Evolutionary conservation across 441 rosid genomes (phyloP), one percentile per base, ranked within the genome.

Genomic region (Populus hybrid): DNA sequence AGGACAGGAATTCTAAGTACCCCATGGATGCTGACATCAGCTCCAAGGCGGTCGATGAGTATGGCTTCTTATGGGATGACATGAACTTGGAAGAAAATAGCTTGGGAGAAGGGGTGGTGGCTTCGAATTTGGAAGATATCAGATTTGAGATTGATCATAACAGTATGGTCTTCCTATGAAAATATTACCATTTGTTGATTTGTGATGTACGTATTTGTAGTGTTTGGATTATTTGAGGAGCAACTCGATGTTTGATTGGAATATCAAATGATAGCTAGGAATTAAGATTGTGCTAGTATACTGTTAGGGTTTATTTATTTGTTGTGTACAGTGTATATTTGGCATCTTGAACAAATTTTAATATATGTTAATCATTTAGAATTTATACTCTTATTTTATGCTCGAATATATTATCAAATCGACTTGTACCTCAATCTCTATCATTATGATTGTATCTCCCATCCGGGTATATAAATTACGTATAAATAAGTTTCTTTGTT

Each of bases 11-110:
- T 21, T 75, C 53, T 50, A 76, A 30, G 32, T 30, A 53, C 68
- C 23, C 71, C 59, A 30, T 30, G 32, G 75, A 53, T 64, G 16
- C 69, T 42, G 81, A 79, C 50, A 71, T 83, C 7, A 83, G 71
- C 83, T 76, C 86, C 75, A 87, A 85, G 77, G 83, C 57, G 8
- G 86, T 82, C 8, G 92, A 84, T 28, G 88, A 88, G 4, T 87
- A 81, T 69, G 93, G 89, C 57, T 89, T 91, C 82, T 70, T 90
- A 10, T 91, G 95, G 86, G 83, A 75, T 5, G 90, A 83, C 80
- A 83, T 87, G 86, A 85, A 79, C 77, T 79, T 88, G 81, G 93
- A 85, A 79, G 88, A 84, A 68, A 82, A 69, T 40, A 83, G 84
- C 84, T 61, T 87, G 79, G 90, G 73, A 46, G 84, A 86, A 70